Conservation (phyloP, 1,284 basidiomycete genomes). For the Apiotrichum sp. region DNA sequence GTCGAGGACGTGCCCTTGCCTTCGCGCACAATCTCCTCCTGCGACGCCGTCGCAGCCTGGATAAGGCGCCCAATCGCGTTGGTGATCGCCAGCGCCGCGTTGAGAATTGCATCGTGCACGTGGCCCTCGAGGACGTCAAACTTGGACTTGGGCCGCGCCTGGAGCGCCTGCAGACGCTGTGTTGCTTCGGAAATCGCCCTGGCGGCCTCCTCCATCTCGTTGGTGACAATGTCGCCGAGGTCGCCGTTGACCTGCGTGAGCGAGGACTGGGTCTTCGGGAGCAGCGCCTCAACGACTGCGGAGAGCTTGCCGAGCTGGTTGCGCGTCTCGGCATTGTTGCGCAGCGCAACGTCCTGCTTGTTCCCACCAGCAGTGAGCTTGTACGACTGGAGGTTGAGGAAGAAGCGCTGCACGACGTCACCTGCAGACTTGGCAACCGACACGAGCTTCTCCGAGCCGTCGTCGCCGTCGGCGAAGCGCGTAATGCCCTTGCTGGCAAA, state of each 20-base stretch:
- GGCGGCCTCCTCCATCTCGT: slow-evolving; percentile 92
- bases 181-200: slow-evolving; percentile 91
- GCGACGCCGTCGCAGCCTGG: slow-evolving; percentile 90
- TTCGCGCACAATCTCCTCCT: slow-evolving; percentile 95
- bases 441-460: slow-evolving; percentile 83
- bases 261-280: slow-evolving; percentile 75
- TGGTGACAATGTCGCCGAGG: slow-evolving; percentile 92
- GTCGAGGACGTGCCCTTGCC: slow-evolving; percentile 83
- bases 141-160: slow-evolving; percentile 75
- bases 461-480: slow-evolving; percentile 81
- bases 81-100: slow-evolving; percentile 89
- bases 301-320: slow-evolving; percentile 76
- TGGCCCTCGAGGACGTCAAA: slow-evolving; percentile 88
- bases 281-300: slow-evolving; percentile 74
- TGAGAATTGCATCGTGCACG: slow-evolving; percentile 96
- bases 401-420: slow-evolving; percentile 82
- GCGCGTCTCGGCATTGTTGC: slow-evolving; percentile 81
- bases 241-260: slow-evolving; percentile 79
- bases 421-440: slow-evolving; percentile 78
- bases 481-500: slow-evolving; percentile 93
- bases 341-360: slow-evolving; percentile 79
- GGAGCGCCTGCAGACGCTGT: slow-evolving; percentile 78
- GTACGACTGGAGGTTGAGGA: slow-evolving; percentile 93
- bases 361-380: slow-evolving; percentile 71
- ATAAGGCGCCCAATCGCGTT: slow-evolving; percentile 92